These are phyloP conservation scores for Botrytis fabae DNA, from an alignment of 2,329 filamentous ascomycete genomes.

Conservation along the genomic window DNA sequence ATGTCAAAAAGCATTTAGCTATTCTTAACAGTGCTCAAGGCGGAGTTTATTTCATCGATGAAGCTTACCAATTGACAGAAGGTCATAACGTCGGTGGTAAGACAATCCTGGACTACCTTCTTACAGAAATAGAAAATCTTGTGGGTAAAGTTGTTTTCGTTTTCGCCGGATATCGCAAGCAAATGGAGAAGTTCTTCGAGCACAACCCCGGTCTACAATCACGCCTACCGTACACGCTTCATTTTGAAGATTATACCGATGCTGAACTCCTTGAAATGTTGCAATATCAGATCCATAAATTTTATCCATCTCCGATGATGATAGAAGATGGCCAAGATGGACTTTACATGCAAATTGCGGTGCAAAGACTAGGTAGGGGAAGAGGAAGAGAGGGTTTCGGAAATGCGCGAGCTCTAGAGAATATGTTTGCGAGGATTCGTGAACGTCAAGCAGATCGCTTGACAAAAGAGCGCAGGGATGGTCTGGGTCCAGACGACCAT, in stretches of 20 bases:
- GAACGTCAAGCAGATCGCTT: slow-evolving; percentile 61
- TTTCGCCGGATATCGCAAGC: slow-evolving; percentile 69
- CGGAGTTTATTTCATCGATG: slow-evolving; percentile 75
- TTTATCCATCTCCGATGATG: slow-evolving; percentile 56
- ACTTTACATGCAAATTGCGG: slow-evolving; percentile 63
- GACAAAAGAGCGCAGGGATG: slow-evolving; percentile 45
- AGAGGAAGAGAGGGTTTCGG: slow-evolving; percentile 69
- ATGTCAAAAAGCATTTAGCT: slow-evolving; percentile 58
- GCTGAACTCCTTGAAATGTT: slow-evolving; percentile 64
- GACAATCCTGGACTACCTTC: slow-evolving; percentile 67
- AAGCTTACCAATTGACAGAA: slow-evolving; percentile 72
- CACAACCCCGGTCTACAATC: slow-evolving; percentile 72
- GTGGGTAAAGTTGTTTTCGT: slow-evolving; percentile 70
- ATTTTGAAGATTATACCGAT: slow-evolving; percentile 70
- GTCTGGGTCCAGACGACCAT: slow-evolving; percentile 53
- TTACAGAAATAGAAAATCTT: slow-evolving; percentile 72
- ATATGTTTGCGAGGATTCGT: slow-evolving; percentile 54
- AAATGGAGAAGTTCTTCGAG: slow-evolving; percentile 75
- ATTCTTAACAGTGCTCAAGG: slow-evolving; percentile 62
- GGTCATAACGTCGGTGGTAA: slow-evolving; percentile 57
- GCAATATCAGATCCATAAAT: slow-evolving; percentile 52
- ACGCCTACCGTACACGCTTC: slow-evolving; percentile 64
- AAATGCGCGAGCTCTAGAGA: slow-evolving; percentile 70
- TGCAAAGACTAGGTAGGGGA: slow-evolving; percentile 59
- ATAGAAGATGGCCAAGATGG: slow-evolving; percentile 59